Base-by-base conservation (phyloP, 305 asterid genomes). In the Solanum hybrid region DNA sequence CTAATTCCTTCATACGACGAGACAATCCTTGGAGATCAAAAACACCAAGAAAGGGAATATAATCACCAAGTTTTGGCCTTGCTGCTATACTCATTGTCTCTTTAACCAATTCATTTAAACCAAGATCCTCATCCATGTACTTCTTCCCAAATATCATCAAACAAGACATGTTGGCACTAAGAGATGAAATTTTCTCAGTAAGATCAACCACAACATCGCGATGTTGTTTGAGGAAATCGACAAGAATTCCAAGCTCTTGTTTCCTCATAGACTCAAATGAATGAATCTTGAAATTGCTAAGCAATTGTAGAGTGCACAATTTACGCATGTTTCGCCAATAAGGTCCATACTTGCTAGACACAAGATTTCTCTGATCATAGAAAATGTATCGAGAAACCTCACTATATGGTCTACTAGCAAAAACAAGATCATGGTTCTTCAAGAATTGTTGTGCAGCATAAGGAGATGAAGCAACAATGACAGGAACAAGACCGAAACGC, bases 81-180 rank as follows among this genome's bases (percentile, higher is more conserved):
- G 46, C 56, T 14, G 9, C n/a, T 8, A 76, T 22, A 14, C 24
- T 27, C 64, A 72, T 27, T 5, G 72, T 13, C 27, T 72, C 82
- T 69, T 88, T 71, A 77, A 88, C 31, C 66, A 76, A 31, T 16
- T 64, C 86, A 11, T 76, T 88, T 4, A 46, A 46, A 40, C 91
- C 93, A 7, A 93, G 86, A 36, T 94, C 98, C 46, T 89, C 89
- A 29, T 94, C 94, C 84, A 88, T 93, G 7, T 94, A 94, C 91
- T 94, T 93, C 94, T 90, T 95, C 5, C 97, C 96, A 75, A 91
- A 92, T 92, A 95, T 91, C 96, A 94, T 93, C 90, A 92, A 51
- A 78, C 94, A 93, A 64, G 94, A 93, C 94, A 95, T 93, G n/a
- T 92, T 93, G 1, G 92, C 92, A 0, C 90, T 66, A 9, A 93